Percentiles rank a stretch among this genome's conserved stretches.
These are phyloP conservation scores for Scenedesmus sp. DNA, from an alignment of 163 green algal species.

Conservation along the genomic window DNA sequence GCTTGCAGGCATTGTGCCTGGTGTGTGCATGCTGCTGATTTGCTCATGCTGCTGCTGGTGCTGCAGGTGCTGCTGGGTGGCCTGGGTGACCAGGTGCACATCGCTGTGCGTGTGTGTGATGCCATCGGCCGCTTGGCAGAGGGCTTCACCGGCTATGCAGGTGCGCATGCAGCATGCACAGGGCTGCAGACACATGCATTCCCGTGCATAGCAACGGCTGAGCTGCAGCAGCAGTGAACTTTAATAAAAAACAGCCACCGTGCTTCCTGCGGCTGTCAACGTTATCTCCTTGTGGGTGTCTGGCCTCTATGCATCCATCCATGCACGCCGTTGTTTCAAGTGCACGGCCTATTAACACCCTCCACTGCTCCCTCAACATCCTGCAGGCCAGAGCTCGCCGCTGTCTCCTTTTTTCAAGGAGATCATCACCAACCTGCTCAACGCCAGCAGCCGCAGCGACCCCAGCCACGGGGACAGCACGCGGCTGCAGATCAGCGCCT, in stretches of 20 bases:
- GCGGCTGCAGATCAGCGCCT: slow-evolving; percentile 84
- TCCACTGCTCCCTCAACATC: not conserved
- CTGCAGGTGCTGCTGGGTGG: slow-evolving; percentile 35
- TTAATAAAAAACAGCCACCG: not conserved
- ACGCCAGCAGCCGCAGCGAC: slow-evolving; percentile 55
- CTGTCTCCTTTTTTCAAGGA: slow-evolving; percentile 95
- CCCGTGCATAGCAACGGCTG: not conserved
- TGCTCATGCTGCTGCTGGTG: not conserved
- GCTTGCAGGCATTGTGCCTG: not conserved
- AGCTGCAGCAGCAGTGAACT: not conserved
- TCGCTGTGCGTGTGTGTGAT: slow-evolving; percentile 89
- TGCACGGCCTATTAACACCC: not conserved
- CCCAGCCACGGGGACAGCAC: slow-evolving; percentile 21
- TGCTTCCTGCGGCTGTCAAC: not conserved
- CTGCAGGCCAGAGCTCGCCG: slow-evolving; percentile 57
- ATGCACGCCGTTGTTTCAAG: not conserved
- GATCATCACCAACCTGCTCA: slow-evolving; percentile 83
- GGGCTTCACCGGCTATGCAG: slow-evolving; percentile 71
- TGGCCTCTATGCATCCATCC: no score
- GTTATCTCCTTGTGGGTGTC: no score
- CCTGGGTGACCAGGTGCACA: slow-evolving; percentile 72
- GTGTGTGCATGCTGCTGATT: not conserved
- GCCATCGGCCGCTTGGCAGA: slow-evolving; percentile 87
- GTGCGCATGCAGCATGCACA: slow-evolving; percentile 26
- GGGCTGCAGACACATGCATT: not conserved